Evolutionary conservation across 2,329 filamentous ascomycete genomes (phyloP).

Genomic region (Bipolaris oryzae): DNA sequence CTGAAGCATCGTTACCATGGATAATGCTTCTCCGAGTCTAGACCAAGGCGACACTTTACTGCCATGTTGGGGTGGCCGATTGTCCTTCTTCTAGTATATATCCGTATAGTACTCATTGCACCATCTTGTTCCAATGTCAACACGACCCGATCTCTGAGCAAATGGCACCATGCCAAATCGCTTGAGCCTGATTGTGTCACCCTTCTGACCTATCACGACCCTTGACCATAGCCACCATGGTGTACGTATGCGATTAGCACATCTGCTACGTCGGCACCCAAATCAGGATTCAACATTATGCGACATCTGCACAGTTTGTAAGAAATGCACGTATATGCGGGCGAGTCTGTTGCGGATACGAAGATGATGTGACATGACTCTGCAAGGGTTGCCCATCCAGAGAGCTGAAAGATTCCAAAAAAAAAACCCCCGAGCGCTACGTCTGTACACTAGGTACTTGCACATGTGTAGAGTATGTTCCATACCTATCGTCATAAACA

Average conservation of each 20-base stretch:
- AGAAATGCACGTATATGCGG: not conserved
- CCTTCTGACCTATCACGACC: conserved; percentile 5
- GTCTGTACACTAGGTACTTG: not conserved
- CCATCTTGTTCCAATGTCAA: not conserved
- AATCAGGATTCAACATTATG: not conserved
- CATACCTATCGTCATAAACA: not conserved
- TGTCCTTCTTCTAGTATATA: not conserved
- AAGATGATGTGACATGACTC: not conserved
- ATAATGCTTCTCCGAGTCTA: not conserved
- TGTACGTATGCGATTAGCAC: conserved; percentile 1
- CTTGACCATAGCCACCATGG: not conserved
- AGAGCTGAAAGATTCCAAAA: not conserved
- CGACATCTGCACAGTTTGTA: not conserved
- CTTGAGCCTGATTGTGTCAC: conserved; percentile 4
- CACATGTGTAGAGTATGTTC: not conserved
- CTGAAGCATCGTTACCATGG: not conserved
- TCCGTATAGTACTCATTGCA: not conserved
- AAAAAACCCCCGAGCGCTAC: not conserved
- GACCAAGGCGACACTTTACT: not conserved
- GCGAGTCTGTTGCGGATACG: not conserved
- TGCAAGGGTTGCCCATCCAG: not conserved
- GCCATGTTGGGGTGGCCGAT: not conserved
- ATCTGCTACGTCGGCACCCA: not conserved
- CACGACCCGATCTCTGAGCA: conserved; percentile 8
- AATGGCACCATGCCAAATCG: conserved; percentile 1